phyloP scores from a whole-genome alignment of 352 stramenopile species.

The Phytophthora rubi region DNA sequence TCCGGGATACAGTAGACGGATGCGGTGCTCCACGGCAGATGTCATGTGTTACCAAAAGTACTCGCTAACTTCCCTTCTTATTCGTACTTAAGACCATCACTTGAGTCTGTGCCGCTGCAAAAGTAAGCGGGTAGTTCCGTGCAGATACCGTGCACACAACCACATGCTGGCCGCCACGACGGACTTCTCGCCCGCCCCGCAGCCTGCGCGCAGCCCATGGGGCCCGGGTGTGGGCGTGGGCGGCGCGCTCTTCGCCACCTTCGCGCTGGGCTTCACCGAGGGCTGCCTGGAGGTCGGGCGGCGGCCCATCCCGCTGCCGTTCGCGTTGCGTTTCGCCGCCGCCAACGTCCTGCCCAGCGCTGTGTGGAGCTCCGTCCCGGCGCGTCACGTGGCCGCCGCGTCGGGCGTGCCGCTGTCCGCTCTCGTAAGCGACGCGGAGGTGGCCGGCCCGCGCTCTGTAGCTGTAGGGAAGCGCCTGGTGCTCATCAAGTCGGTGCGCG shows the following conservation, averaged over 20 bases:
- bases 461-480: constrained; percentile 46
- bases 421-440: constrained; percentile 34
- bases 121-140: neutral
- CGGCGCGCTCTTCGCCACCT: constrained; percentile 33
- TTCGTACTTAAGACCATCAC: no score
- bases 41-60: no score
- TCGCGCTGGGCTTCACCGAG: constrained; percentile 68
- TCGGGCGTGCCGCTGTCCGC: constrained; percentile 37
- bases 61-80: no score
- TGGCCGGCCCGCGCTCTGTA: constrained; percentile 12
- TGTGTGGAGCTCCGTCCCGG: constrained; percentile 62
- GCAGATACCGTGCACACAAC: neutral
- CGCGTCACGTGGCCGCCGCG: constrained; percentile 51
- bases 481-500: constrained; percentile 54
- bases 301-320: constrained; percentile 71
- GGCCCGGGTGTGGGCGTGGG: constrained; percentile 18
- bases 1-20: no score
- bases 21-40: no score
- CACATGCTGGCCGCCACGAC: neutral
- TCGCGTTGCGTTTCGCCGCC: constrained; percentile 64
- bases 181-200: constrained; percentile 20
- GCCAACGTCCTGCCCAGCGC: constrained; percentile 66
- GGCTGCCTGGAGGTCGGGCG: constrained; percentile 62
- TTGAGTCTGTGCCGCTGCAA: neutral
- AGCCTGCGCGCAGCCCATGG: neutral